Evolutionary conservation across 495 filamentous ascomycete species (phyloP).

Genomic region (Neurospora sp.): DNA sequence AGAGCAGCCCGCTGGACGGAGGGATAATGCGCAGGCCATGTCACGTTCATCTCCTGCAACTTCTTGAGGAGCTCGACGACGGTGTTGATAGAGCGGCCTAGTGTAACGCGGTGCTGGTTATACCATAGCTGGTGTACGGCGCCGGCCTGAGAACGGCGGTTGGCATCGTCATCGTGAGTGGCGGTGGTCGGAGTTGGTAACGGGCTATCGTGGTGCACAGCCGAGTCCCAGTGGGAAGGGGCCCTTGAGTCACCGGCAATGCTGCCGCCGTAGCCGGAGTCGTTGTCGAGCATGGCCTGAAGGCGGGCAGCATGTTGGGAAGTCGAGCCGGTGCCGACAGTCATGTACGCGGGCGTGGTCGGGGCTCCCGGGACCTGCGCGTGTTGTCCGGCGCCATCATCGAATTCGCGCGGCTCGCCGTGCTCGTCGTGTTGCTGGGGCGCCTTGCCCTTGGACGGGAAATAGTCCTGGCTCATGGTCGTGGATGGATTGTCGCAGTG

Average conservation of each 20-base stretch:
- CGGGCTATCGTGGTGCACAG: slow-evolving; percentile 59
- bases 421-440: slow-evolving; percentile 10
- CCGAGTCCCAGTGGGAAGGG: slow-evolving; percentile 27
- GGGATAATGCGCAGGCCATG: slow-evolving; percentile 93
- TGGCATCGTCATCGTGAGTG: slow-evolving; percentile 17
- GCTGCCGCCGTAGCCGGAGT: slow-evolving; percentile 89
- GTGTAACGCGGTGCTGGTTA: slow-evolving; percentile 79
- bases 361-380: slow-evolving; percentile 10
- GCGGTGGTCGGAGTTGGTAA: slow-evolving; percentile 18
- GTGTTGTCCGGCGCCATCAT: slow-evolving; percentile 5
- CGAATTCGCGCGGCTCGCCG: slow-evolving; percentile 13
- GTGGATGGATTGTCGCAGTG: slow-evolving; percentile 6
- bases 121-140: slow-evolving; percentile 50
- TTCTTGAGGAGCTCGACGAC: slow-evolving; percentile 69
- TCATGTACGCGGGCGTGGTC: slow-evolving; percentile 63
- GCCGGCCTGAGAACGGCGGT: slow-evolving; percentile 32
- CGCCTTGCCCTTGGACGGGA: slow-evolving; percentile 34
- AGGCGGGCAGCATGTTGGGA: slow-evolving; percentile 58
- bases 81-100: slow-evolving; percentile 73
- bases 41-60: slow-evolving; percentile 77
- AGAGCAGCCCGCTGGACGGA: slow-evolving; percentile 58
- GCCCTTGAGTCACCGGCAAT: slow-evolving; percentile 29
- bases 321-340: slow-evolving; percentile 71
- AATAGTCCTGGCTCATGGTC: slow-evolving; percentile 69
- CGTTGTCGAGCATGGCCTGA: slow-evolving; percentile 67